A percentile compares a stretch with the other conserved stretches of the same genome.
These are phyloP conservation scores for Phaseolus coccineus DNA, from an alignment of 331 rosid species.

Conservation along the genomic window DNA sequence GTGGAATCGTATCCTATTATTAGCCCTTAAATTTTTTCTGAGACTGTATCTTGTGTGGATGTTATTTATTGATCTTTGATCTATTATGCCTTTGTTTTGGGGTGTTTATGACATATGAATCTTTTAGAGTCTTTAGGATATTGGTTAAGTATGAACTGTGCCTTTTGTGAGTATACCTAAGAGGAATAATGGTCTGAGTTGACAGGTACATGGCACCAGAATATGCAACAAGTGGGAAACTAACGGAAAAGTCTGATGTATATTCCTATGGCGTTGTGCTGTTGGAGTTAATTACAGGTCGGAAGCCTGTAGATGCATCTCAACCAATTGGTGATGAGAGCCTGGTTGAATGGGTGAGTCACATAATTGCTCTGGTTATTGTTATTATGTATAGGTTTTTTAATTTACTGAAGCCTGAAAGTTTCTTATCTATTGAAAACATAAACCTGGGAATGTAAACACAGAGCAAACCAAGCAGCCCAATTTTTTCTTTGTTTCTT, in stretches of 20 bases:
- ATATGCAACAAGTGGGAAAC: constrained; percentile 97
- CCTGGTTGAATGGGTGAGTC: constrained; percentile 95
- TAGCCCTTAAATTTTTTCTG: not conserved
- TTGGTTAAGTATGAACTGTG: constrained; percentile 17
- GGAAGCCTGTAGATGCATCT: constrained; percentile 92
- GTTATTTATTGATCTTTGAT: not conserved
- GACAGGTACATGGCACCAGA: constrained; percentile 98
- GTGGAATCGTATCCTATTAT: not conserved
- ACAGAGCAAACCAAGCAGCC: too few relatives aligned
- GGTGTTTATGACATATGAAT: not conserved
- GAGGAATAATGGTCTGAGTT: constrained; percentile 47
- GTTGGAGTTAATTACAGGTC: constrained; percentile 94
- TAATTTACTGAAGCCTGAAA: too few relatives aligned
- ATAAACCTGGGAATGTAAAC: too few relatives aligned
- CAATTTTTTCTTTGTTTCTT: too few relatives aligned
- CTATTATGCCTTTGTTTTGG: not conserved
- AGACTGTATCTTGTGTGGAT: not conserved
- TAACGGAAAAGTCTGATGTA: constrained; percentile 97
- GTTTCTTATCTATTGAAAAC: too few relatives aligned
- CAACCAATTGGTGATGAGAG: constrained; percentile 98
- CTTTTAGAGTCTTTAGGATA: not conserved
- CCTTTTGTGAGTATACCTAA: constrained; percentile 42
- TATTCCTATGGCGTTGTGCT: constrained; percentile 95
- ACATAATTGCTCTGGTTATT: constrained; percentile 1
- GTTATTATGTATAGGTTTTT: not conserved